Conservation (phyloP, 805 yeast genomes). For the Ogataea siamensis region DNA sequence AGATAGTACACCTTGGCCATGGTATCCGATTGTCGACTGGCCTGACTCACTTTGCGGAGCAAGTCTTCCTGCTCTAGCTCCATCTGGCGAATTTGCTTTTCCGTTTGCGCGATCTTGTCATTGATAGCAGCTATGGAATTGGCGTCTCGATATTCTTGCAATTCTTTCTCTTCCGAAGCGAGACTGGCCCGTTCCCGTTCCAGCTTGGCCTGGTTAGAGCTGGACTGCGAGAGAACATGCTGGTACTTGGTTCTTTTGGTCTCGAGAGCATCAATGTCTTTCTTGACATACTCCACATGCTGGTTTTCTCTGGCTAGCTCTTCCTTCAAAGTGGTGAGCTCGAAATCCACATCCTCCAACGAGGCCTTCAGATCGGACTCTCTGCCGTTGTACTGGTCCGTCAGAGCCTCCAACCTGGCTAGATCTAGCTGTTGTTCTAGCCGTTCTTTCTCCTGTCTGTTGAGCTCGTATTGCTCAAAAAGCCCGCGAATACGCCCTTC, state of each 20-base stretch:
- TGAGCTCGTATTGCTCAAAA: conserved; percentile 24
- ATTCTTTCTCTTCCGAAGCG: conserved; percentile 35
- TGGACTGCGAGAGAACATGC: conserved; percentile 37
- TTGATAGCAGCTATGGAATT: conserved; percentile 33
- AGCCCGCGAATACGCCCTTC: conserved; percentile 54
- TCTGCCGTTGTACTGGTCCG: conserved; percentile 2
- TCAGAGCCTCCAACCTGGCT: conserved; percentile 4
- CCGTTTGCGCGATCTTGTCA: conserved; percentile 37
- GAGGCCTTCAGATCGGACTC: conserved; percentile 8
- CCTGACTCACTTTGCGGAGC: conserved; percentile 46
- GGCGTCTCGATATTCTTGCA: conserved; percentile 31
- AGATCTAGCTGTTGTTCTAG: conserved; percentile 16
- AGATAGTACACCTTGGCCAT: conserved; percentile 48
- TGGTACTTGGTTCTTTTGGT: conserved; percentile 39
- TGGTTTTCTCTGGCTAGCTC: conserved; percentile 43
- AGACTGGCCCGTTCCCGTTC: conserved; percentile 45
- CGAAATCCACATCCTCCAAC: conserved; percentile 17
- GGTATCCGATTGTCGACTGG: conserved; percentile 57
- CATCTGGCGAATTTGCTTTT: conserved; percentile 34
- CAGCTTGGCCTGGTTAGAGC: conserved; percentile 46
- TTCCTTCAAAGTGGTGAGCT: conserved; percentile 26
- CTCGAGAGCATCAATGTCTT: conserved; percentile 39
- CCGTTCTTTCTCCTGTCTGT: conserved; percentile 16
- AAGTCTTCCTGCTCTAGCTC: conserved; percentile 53
- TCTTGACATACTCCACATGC: conserved; percentile 38